phyloP scores from a whole-genome alignment of 139 green algal species.

The Tetradesmus obliquus region DNA sequence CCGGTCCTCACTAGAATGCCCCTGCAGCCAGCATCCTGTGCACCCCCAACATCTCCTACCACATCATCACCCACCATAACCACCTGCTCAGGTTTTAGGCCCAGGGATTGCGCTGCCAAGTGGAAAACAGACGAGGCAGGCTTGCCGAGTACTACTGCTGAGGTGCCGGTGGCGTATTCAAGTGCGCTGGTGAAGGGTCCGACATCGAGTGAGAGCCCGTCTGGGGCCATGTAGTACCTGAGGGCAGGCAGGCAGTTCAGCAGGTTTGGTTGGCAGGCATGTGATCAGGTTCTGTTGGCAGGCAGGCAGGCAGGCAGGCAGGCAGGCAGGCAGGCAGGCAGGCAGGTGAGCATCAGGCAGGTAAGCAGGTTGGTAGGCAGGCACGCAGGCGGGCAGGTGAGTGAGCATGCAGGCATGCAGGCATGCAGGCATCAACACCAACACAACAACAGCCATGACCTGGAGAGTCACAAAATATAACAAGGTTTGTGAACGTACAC shows the following conservation, averaged over 20 bases:
- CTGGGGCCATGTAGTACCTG: conserved; percentile 29
- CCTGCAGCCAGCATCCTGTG: conserved; percentile 6
- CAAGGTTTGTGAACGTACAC: background rate
- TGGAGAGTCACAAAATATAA: no score
- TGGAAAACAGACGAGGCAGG: conserved; percentile 16
- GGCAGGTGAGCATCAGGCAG: no score
- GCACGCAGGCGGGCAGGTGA: no score
- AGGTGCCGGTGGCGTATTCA: conserved; percentile 6
- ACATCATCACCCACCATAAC: conserved; percentile 35
- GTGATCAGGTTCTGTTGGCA: no score
- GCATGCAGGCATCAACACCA: no score
- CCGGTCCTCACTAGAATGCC: conserved; percentile 28
- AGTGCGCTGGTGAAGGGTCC: conserved; percentile 35
- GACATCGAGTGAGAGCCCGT: conserved; percentile 27
- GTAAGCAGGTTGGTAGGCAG: no score
- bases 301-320: no score
- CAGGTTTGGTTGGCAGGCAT: no score
- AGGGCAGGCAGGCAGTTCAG: background rate
- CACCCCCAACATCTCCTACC: conserved; percentile 9
- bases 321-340: no score
- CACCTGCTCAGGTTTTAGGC: conserved; percentile 10
- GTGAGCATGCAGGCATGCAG: no score
- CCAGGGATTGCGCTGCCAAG: background rate
- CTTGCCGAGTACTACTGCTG: conserved; percentile 23
- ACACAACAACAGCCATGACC: no score